phyloP scores from a whole-genome alignment of 805 yeast genomes.

The Hanseniaspora nectarophila region DNA sequence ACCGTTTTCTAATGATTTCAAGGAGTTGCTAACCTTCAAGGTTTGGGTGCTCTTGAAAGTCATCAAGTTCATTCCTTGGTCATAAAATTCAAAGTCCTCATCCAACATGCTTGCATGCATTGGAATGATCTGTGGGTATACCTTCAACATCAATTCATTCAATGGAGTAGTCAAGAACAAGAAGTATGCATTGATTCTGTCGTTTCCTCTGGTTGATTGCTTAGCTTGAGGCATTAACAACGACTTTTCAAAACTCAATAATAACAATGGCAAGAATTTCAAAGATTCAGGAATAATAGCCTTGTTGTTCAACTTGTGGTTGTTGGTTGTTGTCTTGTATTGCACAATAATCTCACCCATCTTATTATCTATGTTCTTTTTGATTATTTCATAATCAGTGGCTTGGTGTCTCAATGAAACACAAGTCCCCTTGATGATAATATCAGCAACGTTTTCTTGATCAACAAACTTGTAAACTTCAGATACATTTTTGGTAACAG shows the following conservation, averaged over 20 bases:
- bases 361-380: slow-evolving; percentile 42
- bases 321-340: slow-evolving; percentile 40
- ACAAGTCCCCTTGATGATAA: slow-evolving; percentile 42
- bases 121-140: slow-evolving; percentile 73
- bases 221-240: slow-evolving; percentile 39
- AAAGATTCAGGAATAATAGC: slow-evolving; percentile 73
- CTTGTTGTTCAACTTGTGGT: slow-evolving; percentile 34
- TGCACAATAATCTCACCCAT: slow-evolving; percentile 46
- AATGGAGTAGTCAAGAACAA: slow-evolving; percentile 41
- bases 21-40: slow-evolving; percentile 33
- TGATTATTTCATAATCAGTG: slow-evolving; percentile 38
- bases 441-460: slow-evolving; percentile 49
- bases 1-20: slow-evolving; percentile 38
- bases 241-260: slow-evolving; percentile 59
- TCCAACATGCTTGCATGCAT: slow-evolving; percentile 50
- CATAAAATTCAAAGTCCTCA: slow-evolving; percentile 41
- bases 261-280: slow-evolving; percentile 53
- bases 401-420: slow-evolving; percentile 21
- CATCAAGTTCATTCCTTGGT: slow-evolving; percentile 34
- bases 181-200: slow-evolving; percentile 37
- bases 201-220: slow-evolving; percentile 42
- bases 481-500: slow-evolving; percentile 60
- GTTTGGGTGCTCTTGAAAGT: slow-evolving; percentile 37
- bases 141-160: slow-evolving; percentile 44
- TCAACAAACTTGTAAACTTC: slow-evolving; percentile 73